Percentiles rank a stretch among this genome's conserved stretches.
These are phyloP conservation scores for Zygosaccharomyces bisporus DNA, from an alignment of 805 yeast species.

Conservation along the genomic window DNA sequence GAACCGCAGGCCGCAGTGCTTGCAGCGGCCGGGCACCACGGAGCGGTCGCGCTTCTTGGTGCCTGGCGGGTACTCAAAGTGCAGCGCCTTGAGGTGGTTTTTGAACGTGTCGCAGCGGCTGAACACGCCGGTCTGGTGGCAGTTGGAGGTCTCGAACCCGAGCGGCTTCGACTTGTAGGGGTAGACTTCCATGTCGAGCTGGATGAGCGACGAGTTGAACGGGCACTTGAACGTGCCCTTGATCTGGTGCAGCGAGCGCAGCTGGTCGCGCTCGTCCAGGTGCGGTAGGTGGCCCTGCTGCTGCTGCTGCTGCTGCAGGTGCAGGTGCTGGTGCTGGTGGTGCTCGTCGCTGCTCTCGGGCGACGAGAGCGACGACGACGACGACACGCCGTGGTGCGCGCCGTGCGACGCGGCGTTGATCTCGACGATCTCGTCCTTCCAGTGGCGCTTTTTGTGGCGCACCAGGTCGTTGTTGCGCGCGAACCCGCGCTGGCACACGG, in stretches of 20 bases:
- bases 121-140: constrained; percentile 83
- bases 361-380: constrained; percentile 4
- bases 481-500: constrained; percentile 77
- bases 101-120: constrained; percentile 89
- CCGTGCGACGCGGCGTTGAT: constrained; percentile 2
- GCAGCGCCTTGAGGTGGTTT: constrained; percentile 85
- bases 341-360: background rate
- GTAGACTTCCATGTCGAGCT: constrained; percentile 32
- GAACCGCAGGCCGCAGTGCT: constrained; percentile 66
- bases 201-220: constrained; percentile 39
- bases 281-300: constrained; percentile 13
- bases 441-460: constrained; percentile 81
- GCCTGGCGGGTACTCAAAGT: constrained; percentile 83
- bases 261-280: constrained; percentile 23
- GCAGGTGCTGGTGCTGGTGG: constrained; percentile 1
- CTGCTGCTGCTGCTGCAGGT: constrained; percentile 22
- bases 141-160: constrained; percentile 37
- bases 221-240: constrained; percentile 70
- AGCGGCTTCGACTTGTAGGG: constrained; percentile 25
- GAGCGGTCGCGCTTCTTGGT: constrained; percentile 74
- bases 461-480: constrained; percentile 83
- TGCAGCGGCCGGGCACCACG: constrained; percentile 69
- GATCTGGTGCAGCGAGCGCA: constrained; percentile 29
- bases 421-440: constrained; percentile 50
- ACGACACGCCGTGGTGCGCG: constrained; percentile 10